Percentiles rank a stretch among this genome's conserved stretches.
phyloP scores from a whole-genome alignment of 768 basidiomycete genomes.

The Ephemerocybe angulata region DNA sequence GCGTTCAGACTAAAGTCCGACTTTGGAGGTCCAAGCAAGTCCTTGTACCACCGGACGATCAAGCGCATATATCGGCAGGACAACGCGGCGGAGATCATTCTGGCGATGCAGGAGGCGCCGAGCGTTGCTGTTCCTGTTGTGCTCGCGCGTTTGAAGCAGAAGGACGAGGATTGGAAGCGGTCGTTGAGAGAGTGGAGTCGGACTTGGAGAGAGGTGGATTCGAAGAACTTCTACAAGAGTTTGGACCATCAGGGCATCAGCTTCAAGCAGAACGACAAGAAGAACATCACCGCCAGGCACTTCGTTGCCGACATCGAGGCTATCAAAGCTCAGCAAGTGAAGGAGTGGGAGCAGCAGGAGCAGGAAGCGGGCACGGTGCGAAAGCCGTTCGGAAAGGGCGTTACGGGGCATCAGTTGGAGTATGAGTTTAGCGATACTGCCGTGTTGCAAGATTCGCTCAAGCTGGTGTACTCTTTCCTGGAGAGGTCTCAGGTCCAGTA shows the following conservation, averaged over 20 bases:
- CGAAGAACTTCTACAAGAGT: conserved; percentile 97
- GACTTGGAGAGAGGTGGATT: conserved; percentile 95
- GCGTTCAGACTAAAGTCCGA: conserved; percentile 79
- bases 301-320: conserved; percentile 79
- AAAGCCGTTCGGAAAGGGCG: conserved; percentile 41
- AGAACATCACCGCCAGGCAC: conserved; percentile 77
- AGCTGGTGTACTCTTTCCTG: conserved; percentile 86
- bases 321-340: conserved; percentile 57
- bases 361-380: background rate
- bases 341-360: conserved; percentile 31
- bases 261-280: conserved; percentile 97
- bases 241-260: conserved; percentile 93
- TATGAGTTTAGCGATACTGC: conserved; percentile 73
- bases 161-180: conserved; percentile 96
- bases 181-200: conserved; percentile 93
- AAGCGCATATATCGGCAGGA: conserved; percentile 92
- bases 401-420: conserved; percentile 69
- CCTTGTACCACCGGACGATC: conserved; percentile 87
- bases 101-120: conserved; percentile 89
- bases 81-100: conserved; percentile 68
- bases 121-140: conserved; percentile 90
- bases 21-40: conserved; percentile 84
- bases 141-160: conserved; percentile 80
- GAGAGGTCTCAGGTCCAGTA: conserved; percentile 81
- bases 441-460: conserved; percentile 84